Evolutionary conservation across 202 grass and related monocot species (phyloP), one percentile per base, ranked within the genome.

Genomic region (Panicum hallii): DNA sequence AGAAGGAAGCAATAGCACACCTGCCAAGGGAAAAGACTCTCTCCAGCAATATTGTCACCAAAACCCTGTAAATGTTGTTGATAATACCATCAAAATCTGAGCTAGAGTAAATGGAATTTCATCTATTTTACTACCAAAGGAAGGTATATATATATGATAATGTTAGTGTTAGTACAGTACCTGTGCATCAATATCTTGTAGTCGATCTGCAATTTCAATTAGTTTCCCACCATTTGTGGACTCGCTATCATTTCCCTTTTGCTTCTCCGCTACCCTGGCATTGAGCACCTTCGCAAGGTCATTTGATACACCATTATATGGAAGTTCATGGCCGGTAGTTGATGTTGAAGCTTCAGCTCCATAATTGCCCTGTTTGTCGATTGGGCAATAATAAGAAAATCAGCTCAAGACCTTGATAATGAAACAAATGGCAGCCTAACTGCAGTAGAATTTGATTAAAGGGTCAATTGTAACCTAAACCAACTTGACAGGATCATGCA

Each of bases 21-120:
- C 97, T 97, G 97, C 70, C 96, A 79, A 86, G 97, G 97, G 74
- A 97, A 99, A 89, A 94, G 75, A 58, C 82, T 84, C 65, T 93
- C 97, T 80, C 86, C 86, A 80, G 82, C 79, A 83, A 96, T 86
- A 74, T 90, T 88, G 44, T 94, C 91, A 57, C 86, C 88, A 94
- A 97, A 99, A 52, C 88, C 88, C 97, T 99, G 85, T 38, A 86
- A 81, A 80, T 86, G 72, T 45, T n/a, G 34, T 30, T 75, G 47
- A 65, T 64, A 83, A 83, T 61, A 88, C 38, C 45, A 84, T 64
- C 20, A 6, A 79, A 65, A 75, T 77, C 42, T 47, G 71, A 63
- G 28, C 10, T 54, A 76, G 23, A 85, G 40, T 83, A 80, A 79
- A 85, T 70, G 79, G 15, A 82, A 76, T 72, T 30, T 56, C 7